phyloP scores from a whole-genome alignment of 192 early-diverging fungal genomes.

The Lunasporangiospora selenospora region DNA sequence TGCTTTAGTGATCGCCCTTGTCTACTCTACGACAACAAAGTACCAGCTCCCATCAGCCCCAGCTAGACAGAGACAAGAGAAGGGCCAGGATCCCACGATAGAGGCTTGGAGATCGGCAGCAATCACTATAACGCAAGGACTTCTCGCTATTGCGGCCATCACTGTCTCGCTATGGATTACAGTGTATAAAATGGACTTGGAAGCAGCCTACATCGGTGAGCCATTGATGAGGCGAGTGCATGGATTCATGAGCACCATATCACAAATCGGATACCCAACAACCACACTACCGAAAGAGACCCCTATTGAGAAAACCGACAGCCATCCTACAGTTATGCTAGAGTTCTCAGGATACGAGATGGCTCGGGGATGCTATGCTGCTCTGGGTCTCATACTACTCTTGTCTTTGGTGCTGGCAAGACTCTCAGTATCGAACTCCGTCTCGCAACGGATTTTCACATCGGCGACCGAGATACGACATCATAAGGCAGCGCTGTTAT shows the following conservation, averaged over 20 bases:
- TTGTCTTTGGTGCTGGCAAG: conserved; percentile 2
- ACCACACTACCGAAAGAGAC: too few species aligned
- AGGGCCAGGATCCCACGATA: too few species aligned
- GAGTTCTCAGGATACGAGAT: conserved; percentile 33
- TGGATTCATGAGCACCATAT: conserved; percentile 18
- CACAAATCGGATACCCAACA: conserved; percentile 17
- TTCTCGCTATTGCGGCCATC: not conserved
- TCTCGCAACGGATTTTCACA: not conserved
- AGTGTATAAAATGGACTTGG: conserved; percentile 42
- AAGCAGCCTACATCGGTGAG: conserved; percentile 20
- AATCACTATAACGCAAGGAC: conserved; percentile 7
- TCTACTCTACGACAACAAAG: conserved; percentile 2
- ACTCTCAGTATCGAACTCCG: not conserved
- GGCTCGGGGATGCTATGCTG: conserved; percentile 33
- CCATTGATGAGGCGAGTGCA: conserved; percentile 13
- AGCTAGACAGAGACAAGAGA: too few species aligned
- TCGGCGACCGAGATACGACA: not conserved
- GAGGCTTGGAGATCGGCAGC: conserved; percentile 13
- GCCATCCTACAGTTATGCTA: too few species aligned
- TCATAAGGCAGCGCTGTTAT: conserved; percentile 5
- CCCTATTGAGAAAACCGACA: too few species aligned
- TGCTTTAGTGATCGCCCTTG: conserved; percentile 1
- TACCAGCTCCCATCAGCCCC: not conserved
- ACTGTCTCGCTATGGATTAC: conserved; percentile 32
- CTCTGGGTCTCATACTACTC: conserved; percentile 6